phyloP scores from a whole-genome alignment of 768 basidiomycete species.

The Candolleomyces eurysporus region DNA sequence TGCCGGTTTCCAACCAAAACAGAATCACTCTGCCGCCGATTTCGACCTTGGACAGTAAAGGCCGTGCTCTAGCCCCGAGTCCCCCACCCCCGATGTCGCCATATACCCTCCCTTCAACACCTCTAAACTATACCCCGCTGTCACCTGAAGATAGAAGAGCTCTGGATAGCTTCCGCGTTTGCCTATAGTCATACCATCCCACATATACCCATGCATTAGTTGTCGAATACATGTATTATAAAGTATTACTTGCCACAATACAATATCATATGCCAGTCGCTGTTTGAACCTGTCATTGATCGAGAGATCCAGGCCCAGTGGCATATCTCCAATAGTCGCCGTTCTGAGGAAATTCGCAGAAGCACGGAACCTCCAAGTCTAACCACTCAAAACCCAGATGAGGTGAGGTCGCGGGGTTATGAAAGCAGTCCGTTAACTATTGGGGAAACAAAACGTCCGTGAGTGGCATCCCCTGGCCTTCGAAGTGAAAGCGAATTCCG shows the following conservation, averaged over 20 bases:
- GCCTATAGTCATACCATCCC: constrained; percentile 21
- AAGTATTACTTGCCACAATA: neutral
- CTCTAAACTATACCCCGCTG: constrained; percentile 34
- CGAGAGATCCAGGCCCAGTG: neutral
- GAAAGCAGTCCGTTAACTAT: neutral
- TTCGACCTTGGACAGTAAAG: constrained; percentile 18
- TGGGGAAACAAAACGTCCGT: neutral
- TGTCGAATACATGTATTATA: neutral
- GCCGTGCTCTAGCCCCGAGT: constrained; percentile 7
- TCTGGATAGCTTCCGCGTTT: constrained; percentile 51
- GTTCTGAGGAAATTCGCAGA: neutral
- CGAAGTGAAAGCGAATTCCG: neutral
- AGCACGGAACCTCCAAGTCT: constrained; percentile 4
- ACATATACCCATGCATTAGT: neutral
- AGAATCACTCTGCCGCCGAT: constrained; percentile 26
- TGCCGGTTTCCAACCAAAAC: constrained; percentile 9
- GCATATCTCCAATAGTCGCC: neutral
- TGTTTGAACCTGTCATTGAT: neutral
- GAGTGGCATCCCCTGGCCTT: constrained; percentile 1
- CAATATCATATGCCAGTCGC: neutral
- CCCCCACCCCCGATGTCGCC: constrained; percentile 20
- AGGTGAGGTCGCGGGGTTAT: neutral
- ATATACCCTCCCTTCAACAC: constrained; percentile 18
- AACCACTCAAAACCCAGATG: constrained; percentile 6
- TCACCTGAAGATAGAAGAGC: constrained; percentile 60